phyloP scores from a whole-genome alignment of 1,284 basidiomycete species.

The Leccinum subfulvum region DNA sequence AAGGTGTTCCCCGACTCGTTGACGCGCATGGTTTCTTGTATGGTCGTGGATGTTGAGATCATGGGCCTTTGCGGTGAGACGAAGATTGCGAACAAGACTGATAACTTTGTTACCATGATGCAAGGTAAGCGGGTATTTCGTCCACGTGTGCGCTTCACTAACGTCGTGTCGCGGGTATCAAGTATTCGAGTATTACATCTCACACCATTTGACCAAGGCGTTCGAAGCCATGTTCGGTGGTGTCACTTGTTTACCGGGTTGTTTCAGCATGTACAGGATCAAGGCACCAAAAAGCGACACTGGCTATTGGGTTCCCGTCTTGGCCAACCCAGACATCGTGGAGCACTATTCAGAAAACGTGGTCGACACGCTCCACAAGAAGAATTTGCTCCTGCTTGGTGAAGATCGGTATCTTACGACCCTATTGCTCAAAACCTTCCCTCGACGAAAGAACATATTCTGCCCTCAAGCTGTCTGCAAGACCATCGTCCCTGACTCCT shows the following conservation, averaged over 20 bases:
- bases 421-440: conserved; percentile 96
- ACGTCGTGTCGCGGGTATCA: neutral
- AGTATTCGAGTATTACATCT: conserved; percentile 99
- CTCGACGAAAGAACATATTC: conserved; percentile 98
- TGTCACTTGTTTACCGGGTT: conserved; percentile 98
- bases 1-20: conserved; percentile 96
- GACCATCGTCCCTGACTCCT: conserved; percentile 96
- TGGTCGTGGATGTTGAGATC: conserved; percentile 94
- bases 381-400: conserved; percentile 95
- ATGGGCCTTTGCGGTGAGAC: conserved; percentile 99
- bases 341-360: conserved; percentile 98
- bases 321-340: conserved; percentile 96
- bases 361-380: conserved; percentile 98
- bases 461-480: conserved; percentile 98
- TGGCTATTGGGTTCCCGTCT: conserved; percentile 97
- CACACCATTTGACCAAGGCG: conserved; percentile 97
- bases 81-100: conserved; percentile 97
- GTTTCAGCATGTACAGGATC: conserved; percentile 99
- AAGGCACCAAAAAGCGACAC: conserved; percentile 92
- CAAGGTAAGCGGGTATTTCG: conserved; percentile 61
- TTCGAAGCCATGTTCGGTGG: conserved; percentile 99
- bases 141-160: conserved; percentile 7
- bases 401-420: conserved; percentile 99
- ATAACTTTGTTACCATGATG: conserved; percentile 98
- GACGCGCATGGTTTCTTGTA: conserved; percentile 89